A percentile compares a stretch with the other conserved stretches of the same genome.
These are phyloP conservation scores for Lepidium aucheri DNA, from an alignment of 345 rosid species.

Conservation along the genomic window DNA sequence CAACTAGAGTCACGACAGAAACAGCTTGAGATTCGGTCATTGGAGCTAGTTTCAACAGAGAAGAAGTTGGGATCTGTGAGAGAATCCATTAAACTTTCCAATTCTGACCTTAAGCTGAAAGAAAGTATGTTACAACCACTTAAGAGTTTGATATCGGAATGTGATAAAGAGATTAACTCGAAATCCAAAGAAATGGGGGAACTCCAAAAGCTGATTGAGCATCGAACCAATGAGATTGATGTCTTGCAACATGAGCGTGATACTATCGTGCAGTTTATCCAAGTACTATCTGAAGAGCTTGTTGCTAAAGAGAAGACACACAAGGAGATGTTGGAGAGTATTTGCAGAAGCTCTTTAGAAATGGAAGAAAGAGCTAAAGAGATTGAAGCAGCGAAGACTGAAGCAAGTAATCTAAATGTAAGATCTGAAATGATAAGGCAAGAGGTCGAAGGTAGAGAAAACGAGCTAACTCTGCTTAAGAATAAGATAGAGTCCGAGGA, in stretches of 20 bases:
- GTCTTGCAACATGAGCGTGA: not conserved
- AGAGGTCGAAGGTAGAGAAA: constrained; percentile 2
- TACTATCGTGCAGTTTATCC: not conserved
- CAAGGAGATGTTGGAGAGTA: not conserved
- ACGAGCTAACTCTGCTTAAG: not conserved
- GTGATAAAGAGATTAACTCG: not conserved
- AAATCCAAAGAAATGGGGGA: constrained; percentile 1
- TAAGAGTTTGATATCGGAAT: not conserved
- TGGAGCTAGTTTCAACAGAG: constrained; percentile 4
- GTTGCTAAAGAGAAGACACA: not conserved
- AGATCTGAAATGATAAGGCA: not conserved
- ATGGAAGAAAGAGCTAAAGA: not conserved
- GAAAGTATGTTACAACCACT: not conserved
- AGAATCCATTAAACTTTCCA: not conserved
- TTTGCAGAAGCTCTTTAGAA: constrained; percentile 4
- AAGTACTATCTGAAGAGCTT: not conserved
- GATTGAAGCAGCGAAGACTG: not conserved
- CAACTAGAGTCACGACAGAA: not conserved
- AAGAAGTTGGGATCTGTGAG: not conserved
- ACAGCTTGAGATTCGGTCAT: not conserved
- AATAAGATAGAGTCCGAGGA: constrained; percentile 3
- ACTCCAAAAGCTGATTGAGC: not conserved
- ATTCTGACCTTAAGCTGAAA: constrained; percentile 1
- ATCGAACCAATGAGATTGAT: not conserved
- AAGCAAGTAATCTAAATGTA: not conserved